These are phyloP conservation scores for Aspergillus vadensis DNA, from an alignment of 2,329 filamentous ascomycete genomes.

Conservation along the genomic window DNA sequence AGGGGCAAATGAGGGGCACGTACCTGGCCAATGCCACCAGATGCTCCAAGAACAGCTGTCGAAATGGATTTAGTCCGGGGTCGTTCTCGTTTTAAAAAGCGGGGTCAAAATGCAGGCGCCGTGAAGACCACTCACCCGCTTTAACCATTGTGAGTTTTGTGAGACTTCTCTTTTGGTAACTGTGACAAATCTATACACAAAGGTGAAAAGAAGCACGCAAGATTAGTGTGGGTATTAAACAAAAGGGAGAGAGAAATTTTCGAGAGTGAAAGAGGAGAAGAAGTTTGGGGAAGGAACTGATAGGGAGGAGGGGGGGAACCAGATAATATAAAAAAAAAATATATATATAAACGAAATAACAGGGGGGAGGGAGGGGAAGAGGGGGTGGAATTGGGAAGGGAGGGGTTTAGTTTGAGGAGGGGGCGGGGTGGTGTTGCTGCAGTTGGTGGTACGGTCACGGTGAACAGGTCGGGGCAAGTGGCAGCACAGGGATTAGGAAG, in stretches of 20 bases:
- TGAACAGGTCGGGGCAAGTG: conserved; percentile 15
- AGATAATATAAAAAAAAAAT: conserved; percentile 5
- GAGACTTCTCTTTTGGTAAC: conserved; percentile 5
- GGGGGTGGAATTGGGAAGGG: background rate
- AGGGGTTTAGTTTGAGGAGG: conserved; percentile 10
- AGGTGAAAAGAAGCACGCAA: conserved; percentile 1
- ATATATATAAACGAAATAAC: background rate
- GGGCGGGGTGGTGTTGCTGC: conserved; percentile 11
- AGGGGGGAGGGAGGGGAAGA: conserved; percentile 12
- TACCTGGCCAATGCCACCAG: conserved; percentile 98
- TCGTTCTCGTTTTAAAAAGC: background rate
- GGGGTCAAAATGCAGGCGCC: background rate
- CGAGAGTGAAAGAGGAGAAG: conserved; percentile 4
- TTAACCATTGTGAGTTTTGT: conserved; percentile 50
- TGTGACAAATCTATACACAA: background rate
- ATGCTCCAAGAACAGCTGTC: conserved; percentile 82
- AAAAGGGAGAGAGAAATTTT: background rate
- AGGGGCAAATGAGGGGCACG: conserved; percentile 30
- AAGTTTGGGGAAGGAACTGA: conserved; percentile 9
- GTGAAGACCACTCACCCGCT: conserved; percentile 39
- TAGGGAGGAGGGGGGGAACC: conserved; percentile 7
- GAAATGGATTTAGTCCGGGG: background rate
- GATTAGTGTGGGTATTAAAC: conserved; percentile 4
- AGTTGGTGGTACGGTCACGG: conserved; percentile 7
- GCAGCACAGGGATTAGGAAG: conserved; percentile 7